phyloP scores from a whole-genome alignment of 176 grass and related monocot species.

The Tillandsia fasciculata region DNA sequence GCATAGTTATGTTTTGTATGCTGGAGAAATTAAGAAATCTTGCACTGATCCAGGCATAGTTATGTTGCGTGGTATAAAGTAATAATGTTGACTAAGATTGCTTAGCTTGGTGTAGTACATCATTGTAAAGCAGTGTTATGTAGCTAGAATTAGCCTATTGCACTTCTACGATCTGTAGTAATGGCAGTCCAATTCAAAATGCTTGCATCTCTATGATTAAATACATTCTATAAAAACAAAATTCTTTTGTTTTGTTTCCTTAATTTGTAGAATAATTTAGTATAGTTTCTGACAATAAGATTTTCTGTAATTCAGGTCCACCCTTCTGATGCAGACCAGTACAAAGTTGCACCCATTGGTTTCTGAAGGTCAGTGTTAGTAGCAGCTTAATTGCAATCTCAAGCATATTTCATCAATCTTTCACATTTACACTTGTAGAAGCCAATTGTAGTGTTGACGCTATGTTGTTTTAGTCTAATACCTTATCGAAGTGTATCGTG shows the following conservation, averaged over 20 bases:
- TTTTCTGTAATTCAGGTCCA: slow-evolving; percentile 42
- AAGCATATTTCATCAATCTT: neutral
- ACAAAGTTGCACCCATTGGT: slow-evolving; percentile 68
- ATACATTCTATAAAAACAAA: neutral
- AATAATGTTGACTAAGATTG: too few relatives aligned
- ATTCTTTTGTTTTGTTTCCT: neutral
- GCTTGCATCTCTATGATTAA: neutral
- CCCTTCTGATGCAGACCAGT: slow-evolving; percentile 54
- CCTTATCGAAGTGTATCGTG: too few relatives aligned
- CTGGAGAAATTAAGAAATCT: too few relatives aligned
- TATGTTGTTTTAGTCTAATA: too few relatives aligned
- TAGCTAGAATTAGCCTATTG: neutral
- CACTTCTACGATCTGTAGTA: neutral
- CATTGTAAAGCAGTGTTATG: neutral
- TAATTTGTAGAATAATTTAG: neutral
- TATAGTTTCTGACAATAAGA: neutral
- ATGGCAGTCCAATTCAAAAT: neutral
- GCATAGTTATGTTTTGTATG: too few relatives aligned
- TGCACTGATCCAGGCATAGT: too few relatives aligned
- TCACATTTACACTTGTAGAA: neutral
- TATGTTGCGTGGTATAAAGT: too few relatives aligned
- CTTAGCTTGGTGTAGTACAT: too few relatives aligned
- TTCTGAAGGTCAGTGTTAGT: slow-evolving; percentile 66
- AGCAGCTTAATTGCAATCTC: neutral
- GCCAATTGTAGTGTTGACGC: too few relatives aligned